phyloP scores from a whole-genome alignment of 2,329 filamentous ascomycete species.

The Trichoderma sp. region DNA sequence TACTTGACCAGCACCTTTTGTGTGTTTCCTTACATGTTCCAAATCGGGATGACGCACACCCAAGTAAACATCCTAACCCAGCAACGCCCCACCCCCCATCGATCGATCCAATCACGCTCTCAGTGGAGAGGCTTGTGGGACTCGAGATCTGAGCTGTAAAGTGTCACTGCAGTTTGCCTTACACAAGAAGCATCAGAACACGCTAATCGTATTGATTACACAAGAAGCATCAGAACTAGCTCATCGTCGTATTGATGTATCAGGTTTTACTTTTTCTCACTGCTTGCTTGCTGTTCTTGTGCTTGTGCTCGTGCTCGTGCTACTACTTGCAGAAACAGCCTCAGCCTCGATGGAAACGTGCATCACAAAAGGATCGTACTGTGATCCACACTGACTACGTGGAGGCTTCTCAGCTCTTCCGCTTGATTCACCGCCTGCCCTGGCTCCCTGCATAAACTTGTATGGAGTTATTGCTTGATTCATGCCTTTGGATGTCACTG shows the following conservation, averaged over 20 bases:
- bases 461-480: not conserved
- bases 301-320: not conserved
- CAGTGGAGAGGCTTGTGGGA: not conserved
- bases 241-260: not conserved
- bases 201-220: not conserved
- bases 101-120: conserved; percentile 5
- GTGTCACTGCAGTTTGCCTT: not conserved
- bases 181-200: not conserved
- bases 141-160: not conserved
- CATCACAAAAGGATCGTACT: not conserved
- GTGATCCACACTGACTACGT: conserved; percentile 17
- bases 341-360: not conserved
- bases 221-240: not conserved
- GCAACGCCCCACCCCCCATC: conserved; percentile 24
- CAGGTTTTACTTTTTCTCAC: too few relatives aligned
- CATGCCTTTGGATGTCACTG: not conserved
- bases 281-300: not conserved
- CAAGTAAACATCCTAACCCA: conserved; percentile 32
- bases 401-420: conserved; percentile 11
- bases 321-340: not conserved
- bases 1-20: not conserved
- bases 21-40: conserved; percentile 33
- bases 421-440: conserved; percentile 6
- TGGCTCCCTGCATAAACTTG: not conserved
- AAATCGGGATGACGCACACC: conserved; percentile 21